Evolutionary conservation across 2,329 filamentous ascomycete species (phyloP).

Genomic region (Neurospora crassa): DNA sequence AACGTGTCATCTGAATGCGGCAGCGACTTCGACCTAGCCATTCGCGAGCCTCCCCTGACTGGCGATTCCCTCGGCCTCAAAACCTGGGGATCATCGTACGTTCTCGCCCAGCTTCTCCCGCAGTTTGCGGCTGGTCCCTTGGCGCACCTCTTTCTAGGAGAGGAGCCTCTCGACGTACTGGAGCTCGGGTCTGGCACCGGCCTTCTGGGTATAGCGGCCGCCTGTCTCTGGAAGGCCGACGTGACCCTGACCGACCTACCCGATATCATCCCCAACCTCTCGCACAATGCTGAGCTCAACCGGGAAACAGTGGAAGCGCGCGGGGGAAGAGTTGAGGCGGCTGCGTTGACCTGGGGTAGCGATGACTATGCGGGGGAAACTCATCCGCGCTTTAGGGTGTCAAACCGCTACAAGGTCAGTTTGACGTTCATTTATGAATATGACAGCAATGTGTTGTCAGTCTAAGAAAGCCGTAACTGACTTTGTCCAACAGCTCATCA

Average conservation of each 20-base stretch:
- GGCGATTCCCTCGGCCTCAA: slow-evolving; percentile 86
- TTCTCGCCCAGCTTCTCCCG: slow-evolving; percentile 66
- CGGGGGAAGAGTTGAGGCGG: slow-evolving; percentile 50
- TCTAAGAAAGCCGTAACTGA: slow-evolving; percentile 2
- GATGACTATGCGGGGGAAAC: slow-evolving; percentile 26
- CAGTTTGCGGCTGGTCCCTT: slow-evolving; percentile 33
- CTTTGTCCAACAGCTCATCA: slow-evolving; percentile 46
- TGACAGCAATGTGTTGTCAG: too few relatives aligned
- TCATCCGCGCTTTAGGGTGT: slow-evolving; percentile 35
- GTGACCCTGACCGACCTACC: slow-evolving; percentile 77
- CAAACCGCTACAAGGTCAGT: slow-evolving; percentile 42
- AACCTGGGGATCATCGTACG: slow-evolving; percentile 88
- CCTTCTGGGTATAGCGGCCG: slow-evolving; percentile 78
- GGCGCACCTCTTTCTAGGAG: slow-evolving; percentile 33
- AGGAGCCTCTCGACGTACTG: slow-evolving; percentile 36
- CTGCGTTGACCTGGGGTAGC: slow-evolving; percentile 66
- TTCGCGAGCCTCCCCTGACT: slow-evolving; percentile 81
- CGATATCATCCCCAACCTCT: slow-evolving; percentile 72
- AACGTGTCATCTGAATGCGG: slow-evolving; percentile 19
- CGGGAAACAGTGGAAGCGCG: slow-evolving; percentile 39
- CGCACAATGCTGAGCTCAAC: slow-evolving; percentile 64
- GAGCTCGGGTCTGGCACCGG: slow-evolving; percentile 89
- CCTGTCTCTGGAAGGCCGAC: slow-evolving; percentile 54
- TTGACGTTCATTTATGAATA: background rate
- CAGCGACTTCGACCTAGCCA: slow-evolving; percentile 49